Percentiles rank a stretch among this genome's conserved stretches.
Conservation (phyloP, 169 alveolate genomes). For the Plasmodium yoelii region DNA sequence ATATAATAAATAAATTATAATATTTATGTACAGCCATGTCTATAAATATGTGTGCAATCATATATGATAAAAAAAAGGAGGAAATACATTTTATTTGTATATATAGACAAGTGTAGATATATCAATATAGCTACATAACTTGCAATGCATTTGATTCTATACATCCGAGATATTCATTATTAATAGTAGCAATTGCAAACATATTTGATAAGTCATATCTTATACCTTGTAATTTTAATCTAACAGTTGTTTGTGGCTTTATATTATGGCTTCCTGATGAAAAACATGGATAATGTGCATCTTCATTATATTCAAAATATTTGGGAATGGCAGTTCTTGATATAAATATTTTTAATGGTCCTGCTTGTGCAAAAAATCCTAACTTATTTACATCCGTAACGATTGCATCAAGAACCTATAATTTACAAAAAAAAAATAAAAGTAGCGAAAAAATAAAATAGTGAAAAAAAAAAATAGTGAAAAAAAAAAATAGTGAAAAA, state of each 20-base stretch:
- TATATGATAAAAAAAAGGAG: too few species aligned
- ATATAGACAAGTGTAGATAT: too few species aligned
- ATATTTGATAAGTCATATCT: constrained; percentile 90
- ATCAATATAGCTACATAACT: constrained; percentile 22
- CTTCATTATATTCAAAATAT: constrained; percentile 88
- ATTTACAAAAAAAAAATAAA: neutral
- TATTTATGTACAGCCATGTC: too few species aligned
- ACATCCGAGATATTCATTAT: constrained; percentile 90
- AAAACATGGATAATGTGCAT: constrained; percentile 88
- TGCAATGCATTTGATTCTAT: constrained; percentile 56
- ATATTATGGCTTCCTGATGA: constrained; percentile 89
- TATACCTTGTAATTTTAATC: constrained; percentile 92
- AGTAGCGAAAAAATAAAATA: neutral
- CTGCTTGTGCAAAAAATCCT: constrained; percentile 93
- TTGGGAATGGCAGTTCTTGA: constrained; percentile 92
- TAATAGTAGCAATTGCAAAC: constrained; percentile 93
- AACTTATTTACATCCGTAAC: constrained; percentile 93
- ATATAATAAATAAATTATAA: too few species aligned
- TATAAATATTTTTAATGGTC: constrained; percentile 93
- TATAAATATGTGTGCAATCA: too few species aligned
- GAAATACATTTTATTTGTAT: too few species aligned
- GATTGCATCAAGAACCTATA: constrained; percentile 91
- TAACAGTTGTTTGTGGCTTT: constrained; percentile 89
- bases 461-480: too few species aligned
- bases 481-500: neutral